phyloP scores from a whole-genome alignment of 768 basidiomycete species.

The Coprinopsis strossmayeri region DNA sequence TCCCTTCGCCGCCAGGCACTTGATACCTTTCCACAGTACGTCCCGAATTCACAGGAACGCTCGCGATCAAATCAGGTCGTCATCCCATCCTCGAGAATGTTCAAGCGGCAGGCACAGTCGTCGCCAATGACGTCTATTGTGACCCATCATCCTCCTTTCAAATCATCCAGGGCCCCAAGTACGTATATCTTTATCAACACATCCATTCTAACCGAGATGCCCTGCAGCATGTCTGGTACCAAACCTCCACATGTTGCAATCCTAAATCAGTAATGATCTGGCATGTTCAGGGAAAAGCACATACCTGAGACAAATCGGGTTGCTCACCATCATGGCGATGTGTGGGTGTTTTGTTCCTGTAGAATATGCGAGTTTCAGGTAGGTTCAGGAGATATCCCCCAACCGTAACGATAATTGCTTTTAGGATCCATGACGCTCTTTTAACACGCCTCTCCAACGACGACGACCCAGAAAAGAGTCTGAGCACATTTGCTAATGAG shows the following conservation, averaged over 20 bases:
- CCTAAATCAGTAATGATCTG: too few species aligned
- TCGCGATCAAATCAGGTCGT: slow-evolving; percentile 83
- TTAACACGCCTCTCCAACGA: slow-evolving; percentile 90
- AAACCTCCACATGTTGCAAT: too few species aligned
- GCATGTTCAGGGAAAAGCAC: slow-evolving; percentile 98
- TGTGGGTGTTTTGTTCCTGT: slow-evolving; percentile 91
- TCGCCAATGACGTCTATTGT: slow-evolving; percentile 90
- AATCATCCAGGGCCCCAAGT: slow-evolving; percentile 90
- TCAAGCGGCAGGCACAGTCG: slow-evolving; percentile 59
- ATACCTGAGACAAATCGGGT: slow-evolving; percentile 80
- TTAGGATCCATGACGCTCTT: slow-evolving; percentile 74
- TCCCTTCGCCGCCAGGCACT: not conserved
- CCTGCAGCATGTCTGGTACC: slow-evolving; percentile 44
- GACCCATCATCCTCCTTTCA: slow-evolving; percentile 83
- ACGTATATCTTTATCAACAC: too few species aligned
- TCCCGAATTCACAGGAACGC: slow-evolving; percentile 85
- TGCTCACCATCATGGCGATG: slow-evolving; percentile 83
- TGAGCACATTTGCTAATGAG: slow-evolving; percentile 94
- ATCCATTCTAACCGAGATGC: too few species aligned
- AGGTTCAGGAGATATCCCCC: slow-evolving; percentile 1
- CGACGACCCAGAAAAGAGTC: slow-evolving; percentile 80
- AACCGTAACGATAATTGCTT: not conserved
- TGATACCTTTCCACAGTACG: slow-evolving; percentile 47
- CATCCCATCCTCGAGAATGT: slow-evolving; percentile 83
- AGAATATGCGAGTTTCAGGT: slow-evolving; percentile 88